Evolutionary conservation across 306 rosid species (phyloP).

Genomic region (Purshia tridentata): DNA sequence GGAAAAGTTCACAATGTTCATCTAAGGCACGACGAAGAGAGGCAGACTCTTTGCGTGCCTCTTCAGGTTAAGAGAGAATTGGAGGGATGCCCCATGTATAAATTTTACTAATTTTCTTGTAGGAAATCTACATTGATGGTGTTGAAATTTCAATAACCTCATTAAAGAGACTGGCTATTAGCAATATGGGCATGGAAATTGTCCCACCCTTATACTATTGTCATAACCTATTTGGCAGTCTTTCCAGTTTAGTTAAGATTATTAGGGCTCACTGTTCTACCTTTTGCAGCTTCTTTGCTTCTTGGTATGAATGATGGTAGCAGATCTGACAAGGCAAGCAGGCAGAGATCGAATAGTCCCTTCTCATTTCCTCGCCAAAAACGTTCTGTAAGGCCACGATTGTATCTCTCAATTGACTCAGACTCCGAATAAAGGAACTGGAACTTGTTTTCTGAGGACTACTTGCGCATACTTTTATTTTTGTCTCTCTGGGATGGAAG

Average conservation of each 20-base stretch:
- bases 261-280: constrained; percentile 37
- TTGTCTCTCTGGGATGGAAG: constrained; percentile 6
- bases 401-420: constrained; percentile 71
- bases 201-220: neutral
- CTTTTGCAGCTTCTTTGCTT: constrained; percentile 79
- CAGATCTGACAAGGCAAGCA: constrained; percentile 62
- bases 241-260: neutral
- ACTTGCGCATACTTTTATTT: constrained; percentile 8
- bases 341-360: constrained; percentile 80
- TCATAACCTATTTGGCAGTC: constrained; percentile 4
- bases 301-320: constrained; percentile 69
- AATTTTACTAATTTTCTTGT: neutral
- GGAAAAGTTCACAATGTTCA: neutral
- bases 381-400: constrained; percentile 81
- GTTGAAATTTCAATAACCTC: neutral
- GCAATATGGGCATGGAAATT: neutral
- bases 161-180: neutral
- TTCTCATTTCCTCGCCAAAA: constrained; percentile 98
- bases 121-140: neutral
- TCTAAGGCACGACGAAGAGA: neutral
- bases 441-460: constrained; percentile 21
- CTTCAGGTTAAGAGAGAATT: neutral
- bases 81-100: neutral
- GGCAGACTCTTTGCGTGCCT: neutral
- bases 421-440: constrained; percentile 71